These are phyloP conservation scores for Auxenochlorella protothecoides DNA, from an alignment of 139 green algal species.

Conservation along the genomic window DNA sequence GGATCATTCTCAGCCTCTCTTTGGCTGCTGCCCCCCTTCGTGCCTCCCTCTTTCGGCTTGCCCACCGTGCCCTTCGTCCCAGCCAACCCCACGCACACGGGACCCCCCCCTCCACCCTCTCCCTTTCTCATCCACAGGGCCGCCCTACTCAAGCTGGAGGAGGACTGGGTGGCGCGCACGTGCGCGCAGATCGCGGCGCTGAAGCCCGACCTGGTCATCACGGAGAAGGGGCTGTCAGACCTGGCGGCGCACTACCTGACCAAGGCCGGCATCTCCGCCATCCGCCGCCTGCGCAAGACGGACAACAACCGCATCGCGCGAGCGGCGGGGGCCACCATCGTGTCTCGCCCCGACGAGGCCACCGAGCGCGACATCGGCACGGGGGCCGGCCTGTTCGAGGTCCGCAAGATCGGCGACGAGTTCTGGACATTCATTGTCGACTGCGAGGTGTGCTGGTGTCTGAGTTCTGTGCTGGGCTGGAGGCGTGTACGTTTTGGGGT, in stretches of 20 bases:
- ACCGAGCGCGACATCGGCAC: slow-evolving; percentile 86
- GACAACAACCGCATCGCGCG: slow-evolving; percentile 98
- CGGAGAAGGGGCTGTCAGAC: slow-evolving; percentile 93
- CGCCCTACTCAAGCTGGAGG: slow-evolving; percentile 88
- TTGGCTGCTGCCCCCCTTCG: no score
- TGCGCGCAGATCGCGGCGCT: slow-evolving; percentile 77
- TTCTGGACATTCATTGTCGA: slow-evolving; percentile 98
- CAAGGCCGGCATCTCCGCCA: slow-evolving; percentile 85
- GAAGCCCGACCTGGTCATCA: slow-evolving; percentile 97
- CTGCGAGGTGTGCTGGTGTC: slow-evolving; percentile 50
- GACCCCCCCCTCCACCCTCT: background rate
- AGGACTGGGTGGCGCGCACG: slow-evolving; percentile 77
- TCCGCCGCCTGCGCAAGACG: slow-evolving; percentile 95
- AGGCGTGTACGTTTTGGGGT: no score
- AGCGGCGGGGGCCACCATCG: slow-evolving; percentile 89
- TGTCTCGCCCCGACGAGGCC: slow-evolving; percentile 26
- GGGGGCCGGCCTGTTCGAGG: slow-evolving; percentile 88
- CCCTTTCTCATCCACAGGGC: slow-evolving; percentile 35
- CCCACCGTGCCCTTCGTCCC: no score
- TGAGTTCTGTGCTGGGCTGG: no score
- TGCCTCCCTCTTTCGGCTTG: no score
- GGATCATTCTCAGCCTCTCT: no score
- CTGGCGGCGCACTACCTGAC: slow-evolving; percentile 87
- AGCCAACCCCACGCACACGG: background rate
- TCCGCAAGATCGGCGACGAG: slow-evolving; percentile 96